Base-by-base conservation (phyloP, 768 basidiomycete species). In the Thelephora ganbajun region DNA sequence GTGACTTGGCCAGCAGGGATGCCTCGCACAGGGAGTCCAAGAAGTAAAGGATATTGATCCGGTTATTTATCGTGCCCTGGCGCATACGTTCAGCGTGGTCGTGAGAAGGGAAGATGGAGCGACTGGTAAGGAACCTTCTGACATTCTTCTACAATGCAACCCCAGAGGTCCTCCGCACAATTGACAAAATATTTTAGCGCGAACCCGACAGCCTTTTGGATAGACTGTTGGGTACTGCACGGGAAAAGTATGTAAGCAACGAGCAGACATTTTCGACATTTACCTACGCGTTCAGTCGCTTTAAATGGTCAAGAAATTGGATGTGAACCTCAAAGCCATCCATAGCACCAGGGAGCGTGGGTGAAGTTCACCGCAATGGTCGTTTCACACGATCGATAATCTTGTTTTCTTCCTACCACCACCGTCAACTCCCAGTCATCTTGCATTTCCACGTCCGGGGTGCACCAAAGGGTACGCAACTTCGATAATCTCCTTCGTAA, bases 1-100 rank as follows among this genome's bases (percentile, higher is more conserved):
- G 73, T 0, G 80, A 74, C 54, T 77, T 82, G 43, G 79, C 76
- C 33, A 83, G 68, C 2, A 86, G 69, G 30, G 78, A 87, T 0
- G 79, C 73, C 57, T 89, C 87, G 61, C 85, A 91, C 11, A 96
- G 71, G 0, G 84, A 80, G 62, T 94, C 91, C 37, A 97, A 75
- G 59, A 93, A 80, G 61, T 94, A 90, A 0, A 96, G 68, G 50
- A 94, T 82, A 62, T 96, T 96, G 56, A 97, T 93, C n/a, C 89
- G 72, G 26, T 83, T 78, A 61, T 96, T 93, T 16, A 94, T 78
- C 0, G 84, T 80, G 44, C 85, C 89, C 64, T 66, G 45, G 26
- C 9, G 9, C 9, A 30, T 30, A 30, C 4, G 26, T 30, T 16
- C 42, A 6, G 41, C 18, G 11, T 26, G 16, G 13, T 19, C 6